Evolutionary conservation across 139 green algal species (phyloP), one percentile per base, ranked within the genome.

Genomic region (Zygnema circumcarinatum): DNA sequence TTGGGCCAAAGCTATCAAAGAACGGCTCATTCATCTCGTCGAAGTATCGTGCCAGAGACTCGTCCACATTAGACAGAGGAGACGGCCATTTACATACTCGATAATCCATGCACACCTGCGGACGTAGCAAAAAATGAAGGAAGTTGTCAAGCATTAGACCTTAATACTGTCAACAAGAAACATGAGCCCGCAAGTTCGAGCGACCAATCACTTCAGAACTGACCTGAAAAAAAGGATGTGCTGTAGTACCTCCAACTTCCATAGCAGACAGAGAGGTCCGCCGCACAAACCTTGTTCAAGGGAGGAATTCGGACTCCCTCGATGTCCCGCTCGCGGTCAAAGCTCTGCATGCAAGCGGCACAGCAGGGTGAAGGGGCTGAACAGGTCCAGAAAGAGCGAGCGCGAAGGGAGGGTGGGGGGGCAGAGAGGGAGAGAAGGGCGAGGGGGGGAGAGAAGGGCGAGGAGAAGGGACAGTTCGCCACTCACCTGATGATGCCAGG

Each of bases 41-140:
- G 39, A 89, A 89, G 40, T 47, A 75, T 36, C 73, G 38, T 1
- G 84, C 84, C 25, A 89, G 31, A 20, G 40, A 67, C 7, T 89
- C 72, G 21, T 35, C 32, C 33, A 36, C 39, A 20, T 39, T 76
- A 36, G 42, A 39, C 25, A 74, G 36, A 47, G 31, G 72, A n/a
- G 38, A 67, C 11, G 88, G 88, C 88, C 88, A 93, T 69, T 85
- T 40, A 80, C 90, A 93, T 33, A 93, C 88, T 40, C 75, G 86
- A 85, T 93, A 87, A 74, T 90, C 86, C 78, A 87, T 90, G 38
- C 32, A 81, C 1, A 75, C 78, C 86, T 90, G 86, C 21, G 2
- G 67, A 40, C 7, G 11, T 38, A 11, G 22, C 20, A 11, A 11
- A 7, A 11, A 83, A 79, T n/a, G n/a, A n/a, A n/a, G n/a, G n/a